Evolutionary conservation across 1,284 basidiomycete genomes (phyloP).

Genomic region (Apiotrichum porosum): DNA sequence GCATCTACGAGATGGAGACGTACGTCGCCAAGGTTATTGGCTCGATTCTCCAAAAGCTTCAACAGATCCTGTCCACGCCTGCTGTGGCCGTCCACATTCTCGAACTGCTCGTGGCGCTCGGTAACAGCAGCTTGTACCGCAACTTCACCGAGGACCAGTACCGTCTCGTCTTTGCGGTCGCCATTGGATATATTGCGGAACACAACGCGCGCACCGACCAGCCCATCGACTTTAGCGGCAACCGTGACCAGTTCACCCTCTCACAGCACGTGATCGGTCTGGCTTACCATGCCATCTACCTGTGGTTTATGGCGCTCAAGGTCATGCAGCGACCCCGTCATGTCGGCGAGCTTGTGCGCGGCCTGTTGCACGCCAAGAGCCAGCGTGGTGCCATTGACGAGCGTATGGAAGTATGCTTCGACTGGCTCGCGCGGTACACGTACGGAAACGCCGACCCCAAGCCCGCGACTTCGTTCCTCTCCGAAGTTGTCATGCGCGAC

Average conservation of each 20-base stretch:
- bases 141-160: constrained; percentile 93
- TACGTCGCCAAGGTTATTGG: constrained; percentile 78
- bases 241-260: constrained; percentile 72
- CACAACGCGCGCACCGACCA: constrained; percentile 53
- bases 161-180: constrained; percentile 91
- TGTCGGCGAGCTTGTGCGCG: constrained; percentile 79
- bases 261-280: constrained; percentile 93
- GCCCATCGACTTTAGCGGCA: constrained; percentile 56
- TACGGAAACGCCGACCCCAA: constrained; percentile 91
- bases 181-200: constrained; percentile 88
- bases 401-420: constrained; percentile 92
- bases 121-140: constrained; percentile 72
- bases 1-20: constrained; percentile 80
- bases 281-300: constrained; percentile 87
- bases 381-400: constrained; percentile 72
- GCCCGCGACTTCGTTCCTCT: constrained; percentile 73
- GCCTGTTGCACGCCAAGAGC: constrained; percentile 83
- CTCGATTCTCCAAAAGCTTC: constrained; percentile 78
- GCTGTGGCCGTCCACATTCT: constrained; percentile 94
- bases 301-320: constrained; percentile 90
- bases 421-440: constrained; percentile 93
- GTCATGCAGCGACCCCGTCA: constrained; percentile 78
- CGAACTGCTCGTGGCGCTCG: constrained; percentile 83
- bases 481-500: constrained; percentile 55
- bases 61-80: constrained; percentile 90